A percentile compares a stretch with the other conserved stretches of the same genome.
These are phyloP conservation scores for Penicillium olsonii DNA, from an alignment of 2,329 filamentous ascomycete species.

Conservation along the genomic window DNA sequence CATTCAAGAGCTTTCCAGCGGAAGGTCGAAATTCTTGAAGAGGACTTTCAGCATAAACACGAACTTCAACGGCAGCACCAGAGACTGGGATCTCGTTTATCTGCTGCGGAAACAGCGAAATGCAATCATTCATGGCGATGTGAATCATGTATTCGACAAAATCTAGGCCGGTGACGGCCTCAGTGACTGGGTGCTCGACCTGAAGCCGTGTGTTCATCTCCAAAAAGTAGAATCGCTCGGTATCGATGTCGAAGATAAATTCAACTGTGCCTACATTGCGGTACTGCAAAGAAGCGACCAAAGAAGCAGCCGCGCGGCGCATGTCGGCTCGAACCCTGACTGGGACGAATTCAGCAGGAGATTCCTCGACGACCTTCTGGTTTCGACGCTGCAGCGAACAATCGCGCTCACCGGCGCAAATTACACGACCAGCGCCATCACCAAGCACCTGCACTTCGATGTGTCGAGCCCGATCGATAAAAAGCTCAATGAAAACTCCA, in stretches of 20 bases:
- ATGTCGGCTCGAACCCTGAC: conserved; percentile 66
- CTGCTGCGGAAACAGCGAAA: no score
- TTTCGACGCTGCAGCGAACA: conserved; percentile 85
- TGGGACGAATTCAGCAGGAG: conserved; percentile 70
- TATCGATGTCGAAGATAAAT: conserved; percentile 83
- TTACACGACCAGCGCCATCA: conserved; percentile 74
- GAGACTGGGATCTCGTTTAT: no score
- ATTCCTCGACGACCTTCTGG: conserved; percentile 90
- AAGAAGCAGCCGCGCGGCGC: conserved; percentile 68
- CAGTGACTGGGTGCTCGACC: conserved; percentile 61
- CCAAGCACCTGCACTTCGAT: conserved; percentile 92
- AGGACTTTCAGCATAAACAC: conserved; percentile 62
- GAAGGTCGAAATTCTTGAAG: conserved; percentile 60
- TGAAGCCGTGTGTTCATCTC: conserved; percentile 63
- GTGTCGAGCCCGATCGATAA: conserved; percentile 75
- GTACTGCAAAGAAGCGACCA: conserved; percentile 62
- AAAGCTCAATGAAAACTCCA: conserved; percentile 82
- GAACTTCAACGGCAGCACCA: conserved; percentile 55
- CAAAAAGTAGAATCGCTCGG: conserved; percentile 71
- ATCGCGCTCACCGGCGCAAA: conserved; percentile 84
- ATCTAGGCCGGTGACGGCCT: no score
- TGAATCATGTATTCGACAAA: no score
- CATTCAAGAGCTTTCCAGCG: conserved; percentile 59
- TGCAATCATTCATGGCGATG: no score
- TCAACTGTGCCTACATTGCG: conserved; percentile 89